Base-by-base conservation (phyloP, 1,284 basidiomycete species). In the Pseudozyma tsukubaensis region DNA sequence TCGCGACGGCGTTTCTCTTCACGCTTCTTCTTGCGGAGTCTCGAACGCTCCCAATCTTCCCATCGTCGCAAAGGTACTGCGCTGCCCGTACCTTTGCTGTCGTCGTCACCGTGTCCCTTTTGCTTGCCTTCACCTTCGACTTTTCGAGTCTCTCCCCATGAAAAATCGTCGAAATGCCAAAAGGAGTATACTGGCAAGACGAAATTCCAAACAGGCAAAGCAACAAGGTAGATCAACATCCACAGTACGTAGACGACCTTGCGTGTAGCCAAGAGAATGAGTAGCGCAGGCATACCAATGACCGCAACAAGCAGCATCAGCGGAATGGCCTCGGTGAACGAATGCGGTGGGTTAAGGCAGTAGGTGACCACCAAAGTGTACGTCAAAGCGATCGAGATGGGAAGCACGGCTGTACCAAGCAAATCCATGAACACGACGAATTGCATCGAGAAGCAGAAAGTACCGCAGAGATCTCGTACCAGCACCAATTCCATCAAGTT, bases 151-250 rank as follows among this genome's bases (percentile, higher is more conserved):
- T 97, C 94, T 81, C 96, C 96, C 96, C 96, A 98, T 37, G 94
- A 95, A 85, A 97, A 97, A 86, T 99, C 97, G 81, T 99, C 97
- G 85, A 99, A 98, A 86, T 99, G 95, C 95, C 95, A 98, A 85
- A 98, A 98, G 29, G 95, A 92, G 86, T 97, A 97, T 5, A 95
- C 87, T 7, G 95, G 96, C 3, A 77, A 68, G 19, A 80, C 66
- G 37, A 97, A 94, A 71, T 87, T 87, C 86, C 86, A 87, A 16
- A 87, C 83, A 1, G 86, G 86, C 12, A 87, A 78, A 58, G 85
- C 86, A 56, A 92, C 72, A 16, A 99, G 88, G 86, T 99, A 99
- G 80, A 96, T 90, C 81, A 95, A 84, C 94, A 99, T 97, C 97
- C 97, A 99, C 76, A 93, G 91, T 61, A 97, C 91, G 86, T 99